Evolutionary conservation across 192 early-diverging fungal species (phyloP).

Genomic region (Dissophora globulifera): DNA sequence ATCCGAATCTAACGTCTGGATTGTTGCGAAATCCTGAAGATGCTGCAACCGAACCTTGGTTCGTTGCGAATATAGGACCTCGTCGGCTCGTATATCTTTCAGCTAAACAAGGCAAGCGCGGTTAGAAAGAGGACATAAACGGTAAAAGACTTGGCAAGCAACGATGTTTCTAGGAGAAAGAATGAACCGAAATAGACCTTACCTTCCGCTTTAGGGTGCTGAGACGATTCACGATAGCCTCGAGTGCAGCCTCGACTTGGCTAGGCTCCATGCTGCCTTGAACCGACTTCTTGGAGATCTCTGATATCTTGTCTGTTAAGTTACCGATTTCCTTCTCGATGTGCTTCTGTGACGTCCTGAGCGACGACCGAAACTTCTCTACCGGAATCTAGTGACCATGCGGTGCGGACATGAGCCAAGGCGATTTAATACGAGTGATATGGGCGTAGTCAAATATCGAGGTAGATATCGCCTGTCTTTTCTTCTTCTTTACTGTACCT

Average conservation of each 20-base stretch:
- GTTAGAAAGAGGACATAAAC: neutral
- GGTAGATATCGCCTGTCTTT: no score
- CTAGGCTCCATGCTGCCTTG: slow-evolving; percentile 57
- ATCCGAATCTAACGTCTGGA: slow-evolving; percentile 70
- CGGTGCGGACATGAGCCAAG: slow-evolving; percentile 68
- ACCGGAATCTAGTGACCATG: slow-evolving; percentile 39
- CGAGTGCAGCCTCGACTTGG: slow-evolving; percentile 67
- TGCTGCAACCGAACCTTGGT: slow-evolving; percentile 81
- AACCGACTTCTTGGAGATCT: slow-evolving; percentile 58
- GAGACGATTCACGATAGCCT: slow-evolving; percentile 73
- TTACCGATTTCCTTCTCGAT: slow-evolving; percentile 82
- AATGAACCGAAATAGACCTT: neutral
- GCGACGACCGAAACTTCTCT: slow-evolving; percentile 45
- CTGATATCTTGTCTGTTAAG: slow-evolving; percentile 57
- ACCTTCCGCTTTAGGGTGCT: slow-evolving; percentile 81
- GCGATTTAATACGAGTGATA: no score
- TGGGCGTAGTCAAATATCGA: slow-evolving; percentile 88
- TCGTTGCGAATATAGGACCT: slow-evolving; percentile 72
- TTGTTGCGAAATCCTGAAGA: slow-evolving; percentile 74
- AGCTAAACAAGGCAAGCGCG: no score
- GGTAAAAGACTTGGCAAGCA: slow-evolving; percentile 1
- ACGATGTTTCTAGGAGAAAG: neutral
- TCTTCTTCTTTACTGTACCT: no score
- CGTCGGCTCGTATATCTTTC: slow-evolving; percentile 80
- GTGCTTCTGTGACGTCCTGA: slow-evolving; percentile 71